Percentiles rank a stretch among this genome's conserved stretches.
These are phyloP conservation scores for Ascoidea tarda DNA, from an alignment of 805 yeast genomes.

Conservation along the genomic window DNA sequence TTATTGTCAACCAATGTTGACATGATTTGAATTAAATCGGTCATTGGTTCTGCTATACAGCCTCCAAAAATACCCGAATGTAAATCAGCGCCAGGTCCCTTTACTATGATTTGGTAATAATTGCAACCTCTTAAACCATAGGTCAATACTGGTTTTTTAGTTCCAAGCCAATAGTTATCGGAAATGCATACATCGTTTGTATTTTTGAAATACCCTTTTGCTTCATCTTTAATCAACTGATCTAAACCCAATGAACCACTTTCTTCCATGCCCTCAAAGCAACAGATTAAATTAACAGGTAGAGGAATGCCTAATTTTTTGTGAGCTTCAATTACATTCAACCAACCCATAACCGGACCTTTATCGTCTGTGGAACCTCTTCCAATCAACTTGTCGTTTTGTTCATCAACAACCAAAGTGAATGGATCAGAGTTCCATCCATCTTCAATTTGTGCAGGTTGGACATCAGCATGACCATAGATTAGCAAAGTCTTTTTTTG, in stretches of 20 bases:
- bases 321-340: conserved; percentile 86
- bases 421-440: conserved; percentile 97
- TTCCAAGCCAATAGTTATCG: conserved; percentile 98
- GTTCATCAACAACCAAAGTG: conserved; percentile 43
- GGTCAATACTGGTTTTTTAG: conserved; percentile 90
- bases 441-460: conserved; percentile 84
- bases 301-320: conserved; percentile 68
- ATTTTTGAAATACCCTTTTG: conserved; percentile 63
- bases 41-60: conserved; percentile 92
- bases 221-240: conserved; percentile 66
- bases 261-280: conserved; percentile 99
- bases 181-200: conserved; percentile 93
- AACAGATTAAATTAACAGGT: conserved; percentile 84
- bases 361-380: conserved; percentile 97
- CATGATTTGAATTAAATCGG: conserved; percentile 74
- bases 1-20: conserved; percentile 61
- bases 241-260: conserved; percentile 91
- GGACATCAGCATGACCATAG: conserved; percentile 97
- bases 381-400: conserved; percentile 62
- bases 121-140: conserved; percentile 96
- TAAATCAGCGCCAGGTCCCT: conserved; percentile 93
- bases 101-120: conserved; percentile 71
- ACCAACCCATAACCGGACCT: conserved; percentile 97
- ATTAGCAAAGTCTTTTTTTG: conserved; percentile 76
- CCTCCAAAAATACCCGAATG: conserved; percentile 98